Evolutionary conservation across 2,329 filamentous ascomycete genomes (phyloP).

Genomic region (Penicillium sp.): DNA sequence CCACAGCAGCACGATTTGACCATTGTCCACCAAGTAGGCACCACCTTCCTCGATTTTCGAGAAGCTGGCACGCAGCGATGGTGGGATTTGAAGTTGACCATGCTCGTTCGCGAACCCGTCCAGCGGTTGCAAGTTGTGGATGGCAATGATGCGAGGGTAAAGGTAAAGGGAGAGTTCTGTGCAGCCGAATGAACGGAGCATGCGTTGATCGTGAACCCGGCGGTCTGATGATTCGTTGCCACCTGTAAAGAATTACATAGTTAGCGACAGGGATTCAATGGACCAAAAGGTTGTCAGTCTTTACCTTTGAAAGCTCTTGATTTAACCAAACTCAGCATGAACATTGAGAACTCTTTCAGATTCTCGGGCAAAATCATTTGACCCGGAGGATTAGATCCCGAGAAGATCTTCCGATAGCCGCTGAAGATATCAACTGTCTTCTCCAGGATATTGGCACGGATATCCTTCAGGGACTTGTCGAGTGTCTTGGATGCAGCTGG

Average conservation of each 20-base stretch:
- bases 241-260: slow-evolving; percentile 44
- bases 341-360: slow-evolving; percentile 96
- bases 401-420: slow-evolving; percentile 89
- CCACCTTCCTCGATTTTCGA: slow-evolving; percentile 87
- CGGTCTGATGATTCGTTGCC: slow-evolving; percentile 89
- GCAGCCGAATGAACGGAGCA: slow-evolving; percentile 84
- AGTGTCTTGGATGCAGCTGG: slow-evolving; percentile 78
- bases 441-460: slow-evolving; percentile 79
- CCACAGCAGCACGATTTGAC: slow-evolving; percentile 89
- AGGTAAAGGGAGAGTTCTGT: slow-evolving; percentile 87
- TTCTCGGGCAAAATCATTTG: slow-evolving; percentile 95
- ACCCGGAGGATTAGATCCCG: slow-evolving; percentile 80
- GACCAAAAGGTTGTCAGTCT: background rate
- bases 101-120: slow-evolving; percentile 94
- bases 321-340: slow-evolving; percentile 86
- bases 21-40: slow-evolving; percentile 93
- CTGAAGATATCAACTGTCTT: slow-evolving; percentile 91
- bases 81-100: slow-evolving; percentile 82
- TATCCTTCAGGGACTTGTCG: slow-evolving; percentile 77
- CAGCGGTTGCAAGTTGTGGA: slow-evolving; percentile 83
- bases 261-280: background rate
- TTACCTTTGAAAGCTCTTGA: slow-evolving; percentile 82
- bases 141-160: slow-evolving; percentile 87
- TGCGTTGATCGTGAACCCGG: slow-evolving; percentile 84
- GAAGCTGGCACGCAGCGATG: slow-evolving; percentile 78